Evolutionary conservation across 495 filamentous ascomycete species (phyloP), one percentile per base, ranked within the genome.

Genomic region (Thermochaetoides thermophila): DNA sequence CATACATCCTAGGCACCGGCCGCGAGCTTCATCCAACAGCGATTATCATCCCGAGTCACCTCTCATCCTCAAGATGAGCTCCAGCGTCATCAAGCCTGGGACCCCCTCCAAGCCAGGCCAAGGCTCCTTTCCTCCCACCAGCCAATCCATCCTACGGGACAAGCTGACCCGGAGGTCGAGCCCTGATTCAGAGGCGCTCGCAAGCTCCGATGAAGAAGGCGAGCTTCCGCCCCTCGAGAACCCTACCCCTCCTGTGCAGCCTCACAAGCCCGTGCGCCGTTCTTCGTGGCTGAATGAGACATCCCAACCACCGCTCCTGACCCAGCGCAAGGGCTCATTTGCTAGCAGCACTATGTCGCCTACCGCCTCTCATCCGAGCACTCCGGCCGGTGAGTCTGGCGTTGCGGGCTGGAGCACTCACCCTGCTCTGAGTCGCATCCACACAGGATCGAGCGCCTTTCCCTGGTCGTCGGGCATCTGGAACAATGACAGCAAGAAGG

Each of bases 161-260:
- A 85, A 81, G 50, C 61, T 76, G 33, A 76, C 80, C 42, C 73
- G 81, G 42, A 76, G 78, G 35, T 84, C 84, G 12, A 93, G 86
- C 5, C 86, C 86, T 11, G 86, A 93, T 47, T 93, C 85, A 5
- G 86, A 95, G 48, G 86, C 85, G 26, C 60, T 95, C 29, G 83
- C 80, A 23, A 93, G 85, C 39, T 93, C 86, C 3, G 86, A 95
- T 48, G 86, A 95, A 46, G 86, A 95, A 50, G 68, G 60, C 21
- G 84, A 78, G 28, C 41, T 54, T 26, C 67, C 60, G 35, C 64
- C 63, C 24, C 65, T 64, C 48, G 68, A 66, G 18, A 46, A 43
- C 13, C 46, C 43, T 22, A 66, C 59, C 37, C 49, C 53, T 12
- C 48, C 46, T 11, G 54, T 46, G 32, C 70, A 59, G 38, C 62